Evolutionary conservation across 2,329 filamentous ascomycete species (phyloP).

Genomic region (Zymoseptoria pseudotritici): DNA sequence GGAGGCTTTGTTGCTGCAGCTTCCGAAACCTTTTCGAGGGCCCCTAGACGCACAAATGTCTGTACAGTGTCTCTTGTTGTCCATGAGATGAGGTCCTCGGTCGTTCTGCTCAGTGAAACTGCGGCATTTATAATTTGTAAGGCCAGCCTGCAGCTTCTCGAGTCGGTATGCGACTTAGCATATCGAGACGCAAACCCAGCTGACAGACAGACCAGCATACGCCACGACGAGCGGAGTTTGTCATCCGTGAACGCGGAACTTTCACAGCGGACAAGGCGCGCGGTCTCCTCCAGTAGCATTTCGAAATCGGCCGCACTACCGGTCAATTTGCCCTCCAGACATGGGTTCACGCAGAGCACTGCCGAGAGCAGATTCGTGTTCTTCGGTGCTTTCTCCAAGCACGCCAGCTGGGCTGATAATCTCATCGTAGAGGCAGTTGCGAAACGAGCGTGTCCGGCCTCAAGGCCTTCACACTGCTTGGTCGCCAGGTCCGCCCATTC

Average conservation of each 20-base stretch:
- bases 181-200: constrained; percentile 25
- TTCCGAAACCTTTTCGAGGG: constrained; percentile 47
- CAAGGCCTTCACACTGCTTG: constrained; percentile 8
- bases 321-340: constrained; percentile 12
- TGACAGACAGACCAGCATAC: constrained; percentile 8
- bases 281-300: constrained; percentile 16
- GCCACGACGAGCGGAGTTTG: not conserved
- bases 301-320: constrained; percentile 24
- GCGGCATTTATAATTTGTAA: constrained; percentile 17
- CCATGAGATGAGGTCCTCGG: constrained; percentile 21
- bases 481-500: constrained; percentile 9
- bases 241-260: not conserved
- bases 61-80: constrained; percentile 53
- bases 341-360: constrained; percentile 1
- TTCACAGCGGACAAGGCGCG: constrained; percentile 6
- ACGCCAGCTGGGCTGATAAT: not conserved
- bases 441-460: constrained; percentile 14
- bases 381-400: not conserved
- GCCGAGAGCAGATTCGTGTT: not conserved
- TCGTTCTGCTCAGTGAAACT: constrained; percentile 10
- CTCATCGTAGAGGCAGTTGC: constrained; percentile 9
- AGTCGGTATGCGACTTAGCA: constrained; percentile 15
- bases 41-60: constrained; percentile 52
- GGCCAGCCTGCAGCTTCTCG: not conserved
- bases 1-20: constrained; percentile 44